Evolutionary conservation across 2,329 filamentous ascomycete genomes (phyloP), one percentile per base, ranked within the genome.

Genomic region (Podosphaera aphanis): DNA sequence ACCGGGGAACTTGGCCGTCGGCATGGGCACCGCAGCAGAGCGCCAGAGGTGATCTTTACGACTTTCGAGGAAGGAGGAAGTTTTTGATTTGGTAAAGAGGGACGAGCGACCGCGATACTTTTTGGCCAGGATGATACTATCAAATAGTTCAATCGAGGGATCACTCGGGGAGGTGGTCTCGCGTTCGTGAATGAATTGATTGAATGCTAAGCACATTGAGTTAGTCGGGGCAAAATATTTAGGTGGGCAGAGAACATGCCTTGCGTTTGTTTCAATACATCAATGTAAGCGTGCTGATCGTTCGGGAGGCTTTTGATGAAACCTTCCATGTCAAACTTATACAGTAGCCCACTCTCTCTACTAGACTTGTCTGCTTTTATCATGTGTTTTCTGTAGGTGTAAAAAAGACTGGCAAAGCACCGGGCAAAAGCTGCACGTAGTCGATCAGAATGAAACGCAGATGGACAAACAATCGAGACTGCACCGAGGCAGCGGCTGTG

Each of bases 91-190:
- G 13, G 40, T 37, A 2, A 52, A 51, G 11, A 55, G 51, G 46
- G 59, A 70, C 8, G 76, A 66, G 8, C 73, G 69, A 33, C 77
- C 81, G 38, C 71, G 65, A 50, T 73, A 73, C 49, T 68, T 68
- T 65, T 90, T 90, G 27, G 81, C 80, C 44, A 88, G 67, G 54
- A 90, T 83, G 55, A 90, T 77, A 59, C 86, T 80, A 60, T 90
- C 83, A 55, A 90, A 90, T 1, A 90, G 69, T 47, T 79, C 79
- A 55, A 88, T 75, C 2, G 68, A 61, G 0, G 80, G 70, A 50
- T 81, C 70, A 6, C 73, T 68, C 0, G 73, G 61, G 2, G 73
- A 66, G 6, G 69, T 73, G 19, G 67, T 74, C 61, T 90, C 83
- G 40, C 83, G 74, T 54, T 85, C 79, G 56, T 88, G 79, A 50